Evolutionary conservation across 1,139 yeast species (phyloP), one percentile per base, ranked within the genome.

Genomic region (Lodderomyces pseudojiufengensis): DNA sequence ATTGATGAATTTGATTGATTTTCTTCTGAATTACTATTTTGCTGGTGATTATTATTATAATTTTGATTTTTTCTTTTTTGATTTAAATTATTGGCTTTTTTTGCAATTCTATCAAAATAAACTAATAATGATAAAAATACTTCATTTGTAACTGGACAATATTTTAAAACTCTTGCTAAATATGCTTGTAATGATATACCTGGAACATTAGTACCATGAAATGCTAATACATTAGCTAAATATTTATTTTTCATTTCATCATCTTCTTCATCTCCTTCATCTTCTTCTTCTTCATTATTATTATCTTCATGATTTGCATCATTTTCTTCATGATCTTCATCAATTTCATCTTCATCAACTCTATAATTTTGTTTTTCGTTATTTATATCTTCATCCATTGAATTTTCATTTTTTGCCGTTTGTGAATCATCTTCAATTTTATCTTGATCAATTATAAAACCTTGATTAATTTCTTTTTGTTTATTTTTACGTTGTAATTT

Each of bases 111-210:
- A 61, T 92, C 99, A 62, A 92, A 88, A 59, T 92, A 94, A 18
- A 94, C 97, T 48, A 92, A 67, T 37, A 94, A 63, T 24, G 95
- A 82, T 35, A 92, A 67, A 57, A 90, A 92, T 22, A 94, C 97
- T 55, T 94, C 98, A 60, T 92, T 92, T 2, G 98, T 90, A 14
- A 94, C 94, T 0, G 99, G 98, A 59, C 99, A 92, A 61, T 92
- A 94, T 59, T 90, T 92, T 54, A 92, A 75, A 22, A 92, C 94
- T 52, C 98, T 78, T 27, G 88, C 76, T 41, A 92, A 70, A 57
- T 92, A 92, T 12, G 95, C 94, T 53, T 87, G 90, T 35, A 94
- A 71, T 8, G 92, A 79, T 38, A 92, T 92, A 9, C 95, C 96
- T 1, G 99, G 99, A 11, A 92, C 81, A 55, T 90, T 94, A 36